Evolutionary conservation across 2,329 filamentous ascomycete species (phyloP).

Genomic region (Dactylellina haptotyla): DNA sequence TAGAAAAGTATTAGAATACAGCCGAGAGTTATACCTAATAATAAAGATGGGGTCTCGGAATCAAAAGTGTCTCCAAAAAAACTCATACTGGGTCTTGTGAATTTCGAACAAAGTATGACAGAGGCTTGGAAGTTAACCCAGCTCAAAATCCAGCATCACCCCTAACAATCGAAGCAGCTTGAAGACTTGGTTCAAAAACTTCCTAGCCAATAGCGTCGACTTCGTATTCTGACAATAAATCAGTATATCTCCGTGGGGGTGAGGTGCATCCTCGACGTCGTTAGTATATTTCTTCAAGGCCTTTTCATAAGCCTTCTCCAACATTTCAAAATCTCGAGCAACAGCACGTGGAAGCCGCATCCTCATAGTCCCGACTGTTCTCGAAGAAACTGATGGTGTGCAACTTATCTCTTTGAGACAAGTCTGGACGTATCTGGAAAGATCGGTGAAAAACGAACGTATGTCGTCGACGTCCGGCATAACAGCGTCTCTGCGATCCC

Average conservation of each 20-base stretch:
- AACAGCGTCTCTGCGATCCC: not conserved
- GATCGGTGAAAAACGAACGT: slow-evolving; percentile 8
- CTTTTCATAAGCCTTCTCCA: slow-evolving; percentile 24
- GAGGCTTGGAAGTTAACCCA: too few relatives aligned
- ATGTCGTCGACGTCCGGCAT: slow-evolving; percentile 12
- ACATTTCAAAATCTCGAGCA: slow-evolving; percentile 15
- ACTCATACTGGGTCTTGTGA: too few relatives aligned
- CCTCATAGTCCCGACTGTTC: slow-evolving; percentile 6
- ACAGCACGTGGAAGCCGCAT: slow-evolving; percentile 20
- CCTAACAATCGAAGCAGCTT: slow-evolving; percentile 16
- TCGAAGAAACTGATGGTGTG: not conserved
- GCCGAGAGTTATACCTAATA: too few relatives aligned
- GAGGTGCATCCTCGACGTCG: not conserved
- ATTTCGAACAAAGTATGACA: too few relatives aligned
- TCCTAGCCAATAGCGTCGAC: slow-evolving; percentile 14
- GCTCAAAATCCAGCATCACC: slow-evolving; percentile 10
- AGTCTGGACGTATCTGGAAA: slow-evolving; percentile 6
- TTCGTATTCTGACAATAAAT: slow-evolving; percentile 34
- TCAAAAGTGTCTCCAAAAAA: too few relatives aligned
- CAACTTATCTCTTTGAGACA: slow-evolving; percentile 29
- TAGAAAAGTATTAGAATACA: too few relatives aligned
- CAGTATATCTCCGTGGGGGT: slow-evolving; percentile 32
- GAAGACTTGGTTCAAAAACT: slow-evolving; percentile 24
- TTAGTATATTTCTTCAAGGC: slow-evolving; percentile 16
- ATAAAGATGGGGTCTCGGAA: too few relatives aligned